Evolutionary conservation across 257 asterid species (phyloP).

Genomic region (Solanum ossicruentum): DNA sequence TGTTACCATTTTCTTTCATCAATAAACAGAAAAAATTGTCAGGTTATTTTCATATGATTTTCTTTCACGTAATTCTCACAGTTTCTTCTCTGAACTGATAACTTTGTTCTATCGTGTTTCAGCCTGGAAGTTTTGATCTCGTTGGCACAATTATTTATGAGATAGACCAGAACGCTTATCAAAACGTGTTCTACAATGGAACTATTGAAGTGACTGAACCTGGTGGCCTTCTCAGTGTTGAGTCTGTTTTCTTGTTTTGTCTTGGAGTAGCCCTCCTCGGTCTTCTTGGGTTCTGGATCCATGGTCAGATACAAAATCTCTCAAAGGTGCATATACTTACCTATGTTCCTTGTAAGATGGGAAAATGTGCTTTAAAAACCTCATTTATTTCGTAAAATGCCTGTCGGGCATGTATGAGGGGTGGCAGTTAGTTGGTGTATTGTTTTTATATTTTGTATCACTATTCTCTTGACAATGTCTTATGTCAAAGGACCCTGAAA

Average conservation of each 20-base stretch:
- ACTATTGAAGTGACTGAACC: constrained; percentile 87
- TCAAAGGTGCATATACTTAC: constrained; percentile 54
- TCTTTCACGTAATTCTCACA: neutral
- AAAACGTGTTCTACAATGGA: constrained; percentile 78
- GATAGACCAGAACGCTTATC: constrained; percentile 69
- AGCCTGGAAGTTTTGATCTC: constrained; percentile 92
- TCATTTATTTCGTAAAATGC: neutral
- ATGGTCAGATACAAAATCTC: constrained; percentile 44
- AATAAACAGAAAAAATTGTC: neutral
- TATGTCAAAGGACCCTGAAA: neutral
- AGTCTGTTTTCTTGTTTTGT: constrained; percentile 85
- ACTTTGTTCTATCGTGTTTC: constrained; percentile 5
- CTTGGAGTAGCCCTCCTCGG: constrained; percentile 64
- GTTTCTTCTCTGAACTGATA: neutral
- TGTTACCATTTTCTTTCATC: neutral
- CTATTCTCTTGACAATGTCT: neutral
- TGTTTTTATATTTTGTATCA: neutral
- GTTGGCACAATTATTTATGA: constrained; percentile 83
- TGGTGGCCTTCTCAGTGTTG: constrained; percentile 77
- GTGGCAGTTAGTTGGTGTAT: neutral
- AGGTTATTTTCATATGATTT: neutral
- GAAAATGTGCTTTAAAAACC: neutral
- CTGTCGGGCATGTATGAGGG: neutral
- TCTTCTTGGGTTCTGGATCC: constrained; percentile 61
- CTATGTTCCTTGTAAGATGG: neutral